Conservation (phyloP, 2,329 filamentous ascomycete genomes). For the Fusarium virguliforme region DNA sequence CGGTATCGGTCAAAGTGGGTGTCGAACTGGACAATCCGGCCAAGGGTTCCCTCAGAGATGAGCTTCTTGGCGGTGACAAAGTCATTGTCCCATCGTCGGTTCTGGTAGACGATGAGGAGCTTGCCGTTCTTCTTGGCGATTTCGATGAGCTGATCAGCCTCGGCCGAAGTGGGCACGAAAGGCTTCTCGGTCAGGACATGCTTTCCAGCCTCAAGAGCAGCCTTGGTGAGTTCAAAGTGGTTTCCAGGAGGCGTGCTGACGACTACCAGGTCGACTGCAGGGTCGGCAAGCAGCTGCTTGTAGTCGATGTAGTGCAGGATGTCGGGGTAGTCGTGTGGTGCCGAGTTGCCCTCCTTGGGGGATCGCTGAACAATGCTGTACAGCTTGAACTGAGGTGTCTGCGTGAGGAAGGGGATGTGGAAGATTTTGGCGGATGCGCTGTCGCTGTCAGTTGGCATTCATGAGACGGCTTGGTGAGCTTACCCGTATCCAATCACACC, state of each 20-base stretch:
- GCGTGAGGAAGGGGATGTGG: conserved; percentile 84
- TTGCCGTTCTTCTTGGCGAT: conserved; percentile 68
- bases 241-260: conserved; percentile 80
- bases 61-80: conserved; percentile 79
- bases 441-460: conserved; percentile 41
- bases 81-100: conserved; percentile 84
- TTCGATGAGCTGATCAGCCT: conserved; percentile 75
- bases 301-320: conserved; percentile 76
- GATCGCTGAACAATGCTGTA: conserved; percentile 83
- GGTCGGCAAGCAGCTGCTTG: conserved; percentile 76
- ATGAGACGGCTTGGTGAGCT: conserved; percentile 42
- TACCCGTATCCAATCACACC: conserved; percentile 69
- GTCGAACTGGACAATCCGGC: conserved; percentile 83
- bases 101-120: conserved; percentile 80
- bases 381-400: conserved; percentile 76
- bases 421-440: conserved; percentile 82
- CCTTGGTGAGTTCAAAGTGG: conserved; percentile 77
- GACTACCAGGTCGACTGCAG: conserved; percentile 77
- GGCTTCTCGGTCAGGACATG: conserved; percentile 89
- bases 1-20: conserved; percentile 86
- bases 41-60: conserved; percentile 72
- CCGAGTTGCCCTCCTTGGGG: conserved; percentile 76
- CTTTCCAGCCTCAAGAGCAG: conserved; percentile 79
- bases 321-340: conserved; percentile 76
- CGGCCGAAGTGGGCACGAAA: conserved; percentile 79